phyloP scores from a whole-genome alignment of 345 rosid genomes.

The Moringa oleifera region DNA sequence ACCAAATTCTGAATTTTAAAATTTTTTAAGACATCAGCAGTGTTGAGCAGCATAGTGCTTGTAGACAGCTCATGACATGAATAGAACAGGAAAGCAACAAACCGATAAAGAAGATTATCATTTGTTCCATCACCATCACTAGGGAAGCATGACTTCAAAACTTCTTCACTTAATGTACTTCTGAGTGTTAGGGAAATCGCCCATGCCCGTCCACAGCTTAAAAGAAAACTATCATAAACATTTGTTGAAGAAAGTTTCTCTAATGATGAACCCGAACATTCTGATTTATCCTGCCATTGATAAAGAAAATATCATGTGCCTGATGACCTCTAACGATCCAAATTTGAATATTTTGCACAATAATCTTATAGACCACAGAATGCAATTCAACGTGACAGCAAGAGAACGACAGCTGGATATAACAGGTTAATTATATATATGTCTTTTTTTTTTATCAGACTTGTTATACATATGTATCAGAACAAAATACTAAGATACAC shows the following conservation, averaged over 20 bases:
- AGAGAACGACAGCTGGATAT: neutral
- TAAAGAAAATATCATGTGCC: conserved; percentile 8
- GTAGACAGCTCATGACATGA: conserved; percentile 2
- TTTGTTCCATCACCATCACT: conserved; percentile 19
- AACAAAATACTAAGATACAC: too few relatives aligned
- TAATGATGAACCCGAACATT: conserved; percentile 31
- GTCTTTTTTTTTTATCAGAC: too few relatives aligned
- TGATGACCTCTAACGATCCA: neutral
- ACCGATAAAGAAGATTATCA: conserved; percentile 69
- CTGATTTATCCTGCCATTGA: conserved; percentile 41
- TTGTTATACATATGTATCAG: too few relatives aligned
- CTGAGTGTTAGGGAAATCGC: conserved; percentile 48
- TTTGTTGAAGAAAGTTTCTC: conserved; percentile 28
- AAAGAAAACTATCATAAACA: conserved; percentile 27
- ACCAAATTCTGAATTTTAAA: neutral
- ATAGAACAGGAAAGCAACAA: conserved; percentile 14
- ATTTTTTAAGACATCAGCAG: neutral
- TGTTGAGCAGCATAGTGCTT: neutral
- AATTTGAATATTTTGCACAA: neutral
- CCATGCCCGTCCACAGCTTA: conserved; percentile 66
- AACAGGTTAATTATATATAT: neutral
- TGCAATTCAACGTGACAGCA: neutral
- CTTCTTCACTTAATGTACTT: conserved; percentile 45
- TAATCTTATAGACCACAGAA: neutral
- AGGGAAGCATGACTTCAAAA: conserved; percentile 41